Conservation (phyloP, 257 asterid species). For the Nicotiana noctiflora region DNA sequence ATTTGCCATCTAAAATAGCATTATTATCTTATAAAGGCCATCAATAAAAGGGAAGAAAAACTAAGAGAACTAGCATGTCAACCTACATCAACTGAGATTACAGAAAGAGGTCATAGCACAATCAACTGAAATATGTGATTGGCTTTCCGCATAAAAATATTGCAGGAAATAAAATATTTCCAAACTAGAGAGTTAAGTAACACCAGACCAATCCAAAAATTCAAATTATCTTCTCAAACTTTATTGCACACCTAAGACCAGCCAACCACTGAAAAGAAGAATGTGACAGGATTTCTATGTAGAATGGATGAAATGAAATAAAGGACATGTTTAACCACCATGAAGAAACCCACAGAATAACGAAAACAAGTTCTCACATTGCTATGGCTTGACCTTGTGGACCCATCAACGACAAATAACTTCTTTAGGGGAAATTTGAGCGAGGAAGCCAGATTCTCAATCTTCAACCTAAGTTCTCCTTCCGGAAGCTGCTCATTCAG, state of each 20-base stretch:
- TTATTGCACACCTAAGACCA: too few species aligned
- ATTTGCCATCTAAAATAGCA: background rate
- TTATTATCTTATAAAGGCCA: background rate
- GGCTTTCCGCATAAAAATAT: background rate
- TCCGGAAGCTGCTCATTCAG: slow-evolving; percentile 62
- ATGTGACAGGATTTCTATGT: background rate
- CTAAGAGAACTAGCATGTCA: background rate
- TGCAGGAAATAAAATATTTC: background rate
- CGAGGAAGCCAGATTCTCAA: slow-evolving; percentile 84
- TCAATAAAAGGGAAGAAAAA: background rate
- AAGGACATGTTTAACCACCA: background rate
- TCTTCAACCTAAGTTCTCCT: slow-evolving; percentile 77
- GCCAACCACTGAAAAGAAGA: background rate
- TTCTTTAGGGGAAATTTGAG: slow-evolving; percentile 82
- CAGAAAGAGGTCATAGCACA: background rate
- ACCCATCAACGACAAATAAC: slow-evolving; percentile 92
- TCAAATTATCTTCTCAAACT: background rate
- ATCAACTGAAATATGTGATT: background rate
- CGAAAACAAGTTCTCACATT: slow-evolving; percentile 43
- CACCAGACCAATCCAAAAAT: background rate
- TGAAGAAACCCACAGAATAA: background rate
- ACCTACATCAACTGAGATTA: background rate
- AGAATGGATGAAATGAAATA: background rate
- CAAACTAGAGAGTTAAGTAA: background rate
- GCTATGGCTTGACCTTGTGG: slow-evolving; percentile 96